A percentile compares a stretch with the other conserved stretches of the same genome.
These are phyloP conservation scores for Quercus engelmannii DNA, from an alignment of 306 rosid species.

Conservation along the genomic window DNA sequence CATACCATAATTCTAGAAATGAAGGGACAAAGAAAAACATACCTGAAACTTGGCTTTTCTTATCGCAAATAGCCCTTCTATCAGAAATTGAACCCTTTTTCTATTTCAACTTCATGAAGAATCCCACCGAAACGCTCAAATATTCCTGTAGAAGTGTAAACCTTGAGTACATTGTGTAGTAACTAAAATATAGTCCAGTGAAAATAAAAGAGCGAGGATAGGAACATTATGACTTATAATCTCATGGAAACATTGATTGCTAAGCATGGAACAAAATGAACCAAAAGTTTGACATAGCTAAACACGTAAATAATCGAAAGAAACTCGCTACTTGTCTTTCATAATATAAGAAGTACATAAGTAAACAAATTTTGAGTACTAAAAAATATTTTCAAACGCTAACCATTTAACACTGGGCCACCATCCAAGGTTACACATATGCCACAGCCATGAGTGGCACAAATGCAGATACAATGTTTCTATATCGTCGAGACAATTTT, in stretches of 20 bases:
- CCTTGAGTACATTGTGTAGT: background rate
- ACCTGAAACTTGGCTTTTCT: constrained; percentile 97
- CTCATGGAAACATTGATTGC: background rate
- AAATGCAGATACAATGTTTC: background rate
- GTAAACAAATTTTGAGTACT: background rate
- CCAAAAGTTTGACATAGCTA: background rate
- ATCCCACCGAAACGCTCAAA: constrained; percentile 97
- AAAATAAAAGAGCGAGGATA: background rate
- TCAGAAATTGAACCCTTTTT: constrained; percentile 85
- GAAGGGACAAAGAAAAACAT: background rate
- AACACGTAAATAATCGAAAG: no score
- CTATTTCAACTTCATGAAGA: constrained; percentile 97
- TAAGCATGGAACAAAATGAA: background rate
- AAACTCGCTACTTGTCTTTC: background rate
- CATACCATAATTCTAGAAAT: background rate
- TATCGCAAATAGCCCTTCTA: constrained; percentile 85
- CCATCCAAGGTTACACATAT: background rate
- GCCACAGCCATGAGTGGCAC: background rate
- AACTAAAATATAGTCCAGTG: background rate
- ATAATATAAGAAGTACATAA: background rate
- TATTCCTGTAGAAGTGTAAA: constrained; percentile 50
- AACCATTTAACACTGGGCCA: background rate
- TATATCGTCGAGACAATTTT: background rate
- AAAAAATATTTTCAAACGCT: background rate
- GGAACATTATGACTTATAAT: background rate